phyloP scores from a whole-genome alignment of 2,329 filamentous ascomycete genomes.

The Calonectria fujianensis region DNA sequence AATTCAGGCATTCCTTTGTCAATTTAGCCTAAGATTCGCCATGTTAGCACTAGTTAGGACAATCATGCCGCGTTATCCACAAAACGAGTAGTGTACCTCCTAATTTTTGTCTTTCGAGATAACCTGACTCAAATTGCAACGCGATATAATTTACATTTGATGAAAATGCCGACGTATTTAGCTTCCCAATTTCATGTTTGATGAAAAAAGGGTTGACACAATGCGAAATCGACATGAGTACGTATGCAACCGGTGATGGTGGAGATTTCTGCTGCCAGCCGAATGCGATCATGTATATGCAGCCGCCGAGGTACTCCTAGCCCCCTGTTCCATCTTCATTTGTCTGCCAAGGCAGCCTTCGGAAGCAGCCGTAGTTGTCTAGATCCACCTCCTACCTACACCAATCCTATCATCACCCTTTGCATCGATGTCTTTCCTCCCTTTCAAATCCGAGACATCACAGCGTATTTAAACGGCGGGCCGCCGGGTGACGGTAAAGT shows the following conservation, averaged over 20 bases:
- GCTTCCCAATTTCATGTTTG: background rate
- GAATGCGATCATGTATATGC: background rate
- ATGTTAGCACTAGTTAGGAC: too few species aligned
- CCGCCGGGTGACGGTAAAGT: conserved; percentile 7
- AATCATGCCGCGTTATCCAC: too few species aligned
- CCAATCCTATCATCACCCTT: background rate
- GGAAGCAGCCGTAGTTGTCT: background rate
- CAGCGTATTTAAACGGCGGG: background rate
- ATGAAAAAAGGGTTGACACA: background rate
- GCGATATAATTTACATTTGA: too few species aligned
- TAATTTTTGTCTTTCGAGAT: too few species aligned
- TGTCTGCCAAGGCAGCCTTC: background rate
- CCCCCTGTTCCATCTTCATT: background rate
- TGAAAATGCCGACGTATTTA: background rate
- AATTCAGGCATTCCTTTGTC: background rate
- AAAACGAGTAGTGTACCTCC: too few species aligned
- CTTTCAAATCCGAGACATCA: background rate
- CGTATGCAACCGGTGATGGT: background rate
- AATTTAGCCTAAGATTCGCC: too few species aligned
- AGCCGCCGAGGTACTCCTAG: background rate
- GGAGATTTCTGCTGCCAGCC: background rate
- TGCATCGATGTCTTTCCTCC: background rate
- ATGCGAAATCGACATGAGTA: background rate
- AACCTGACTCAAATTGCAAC: too few species aligned
- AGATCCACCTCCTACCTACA: background rate